Percentiles rank a stretch among this genome's conserved stretches.
Conservation (phyloP, 2,329 filamentous ascomycete species). For the Pseudogymnoascus sp. region DNA sequence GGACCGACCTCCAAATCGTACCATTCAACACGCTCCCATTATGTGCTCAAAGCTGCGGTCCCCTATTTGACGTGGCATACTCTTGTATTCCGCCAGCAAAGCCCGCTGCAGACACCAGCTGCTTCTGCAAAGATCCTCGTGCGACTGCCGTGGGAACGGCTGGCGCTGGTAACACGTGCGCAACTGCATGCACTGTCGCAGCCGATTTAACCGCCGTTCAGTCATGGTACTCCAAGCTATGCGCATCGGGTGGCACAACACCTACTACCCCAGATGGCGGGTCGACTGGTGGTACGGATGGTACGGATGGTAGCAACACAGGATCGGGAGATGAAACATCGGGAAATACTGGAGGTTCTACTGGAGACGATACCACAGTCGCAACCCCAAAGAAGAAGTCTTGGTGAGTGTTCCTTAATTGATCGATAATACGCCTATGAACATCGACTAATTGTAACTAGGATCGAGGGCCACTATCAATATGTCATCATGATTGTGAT, state of each 20-base stretch:
- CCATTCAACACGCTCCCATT: slow-evolving; percentile 53
- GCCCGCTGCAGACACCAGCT: slow-evolving; percentile 52
- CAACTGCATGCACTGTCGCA: slow-evolving; percentile 17
- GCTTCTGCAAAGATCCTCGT: slow-evolving; percentile 63
- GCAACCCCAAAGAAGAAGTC: not conserved
- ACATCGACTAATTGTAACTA: slow-evolving; percentile 27
- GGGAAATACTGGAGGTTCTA: not conserved
- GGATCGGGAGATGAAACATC: not conserved
- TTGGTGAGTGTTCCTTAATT: not conserved
- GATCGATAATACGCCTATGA: slow-evolving; percentile 3
- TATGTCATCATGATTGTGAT: slow-evolving; percentile 80
- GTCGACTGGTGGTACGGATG: not conserved
- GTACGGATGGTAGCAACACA: not conserved
- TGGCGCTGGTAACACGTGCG: not conserved
- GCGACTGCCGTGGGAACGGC: not conserved
- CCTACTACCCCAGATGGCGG: not conserved
- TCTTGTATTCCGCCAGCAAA: slow-evolving; percentile 58
- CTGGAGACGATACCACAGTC: slow-evolving; percentile 9
- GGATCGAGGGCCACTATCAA: slow-evolving; percentile 64
- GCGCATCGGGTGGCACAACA: slow-evolving; percentile 38
- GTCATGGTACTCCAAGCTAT: slow-evolving; percentile 64
- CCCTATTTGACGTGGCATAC: slow-evolving; percentile 62
- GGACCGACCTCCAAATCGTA: slow-evolving; percentile 36
- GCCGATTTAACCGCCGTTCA: slow-evolving; percentile 52
- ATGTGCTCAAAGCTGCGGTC: slow-evolving; percentile 53